Evolutionary conservation across 2,329 filamentous ascomycete species (phyloP), one percentile per base, ranked within the genome.

Genomic region (Pestalotiopsis sp.): DNA sequence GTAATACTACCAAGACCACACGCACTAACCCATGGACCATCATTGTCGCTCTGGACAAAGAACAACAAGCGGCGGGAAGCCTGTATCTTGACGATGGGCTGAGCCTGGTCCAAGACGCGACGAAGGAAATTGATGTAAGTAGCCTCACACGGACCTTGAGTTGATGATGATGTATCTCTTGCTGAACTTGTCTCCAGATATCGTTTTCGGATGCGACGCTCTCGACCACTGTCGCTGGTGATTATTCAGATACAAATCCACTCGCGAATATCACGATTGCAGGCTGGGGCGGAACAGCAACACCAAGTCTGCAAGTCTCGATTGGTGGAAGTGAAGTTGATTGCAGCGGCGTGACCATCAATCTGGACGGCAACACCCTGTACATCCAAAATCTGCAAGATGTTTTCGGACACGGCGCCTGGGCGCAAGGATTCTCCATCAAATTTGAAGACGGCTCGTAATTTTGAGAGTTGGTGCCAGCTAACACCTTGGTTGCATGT

Each of bases 1-100:
- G 86, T 0, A 82, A 92, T 79, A 94, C 92, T 2, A 94, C 91
- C 0, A 79, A 83, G 0, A 89, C 88, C 41, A 87, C 85, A 20
- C 85, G 92, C 40, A 82, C 84, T 62, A 92, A 88, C 63, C 86
- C 89, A 0, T 95, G 92, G 90, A 87, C 86, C 6, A 72, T 95
- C 52, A 81, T 94, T 9, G 87, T 89, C 0, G 90, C 91, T 2
- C 84, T 92, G 0, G 84, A 86, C 71, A 73, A 75, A 1, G 74
- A 85, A 17, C 88, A 89, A 0, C 77, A 79, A 1, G 92, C 92
- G 0, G 80, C 75, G 1, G 92, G 92, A 0, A 78, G 81, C 23
- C 78, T 95, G 36, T 94, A 95, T 75, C 76, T 94, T 5, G 93
- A 95, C 73, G 93, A 95, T 73, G 92, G 93, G 1, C 90, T 91